A percentile compares a stretch with the other conserved stretches of the same genome.
These are phyloP conservation scores for Chondrus crispus DNA, from an alignment of 23 red algal genomes.

Conservation along the genomic window DNA sequence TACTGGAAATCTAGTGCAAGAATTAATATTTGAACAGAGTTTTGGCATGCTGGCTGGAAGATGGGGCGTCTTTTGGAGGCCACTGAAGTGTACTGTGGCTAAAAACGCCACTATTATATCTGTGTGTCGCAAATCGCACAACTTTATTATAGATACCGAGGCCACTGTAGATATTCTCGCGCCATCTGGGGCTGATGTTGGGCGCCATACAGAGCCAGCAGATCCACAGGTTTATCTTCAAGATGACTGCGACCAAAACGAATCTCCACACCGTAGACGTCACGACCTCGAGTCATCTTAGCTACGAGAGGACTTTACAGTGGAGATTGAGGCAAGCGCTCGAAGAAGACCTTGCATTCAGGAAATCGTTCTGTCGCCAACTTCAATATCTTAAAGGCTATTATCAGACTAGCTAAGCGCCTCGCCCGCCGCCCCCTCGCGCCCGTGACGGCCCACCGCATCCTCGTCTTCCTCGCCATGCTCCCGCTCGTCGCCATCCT, in stretches of 20 bases:
- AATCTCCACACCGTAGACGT: background rate
- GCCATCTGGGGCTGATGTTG: constrained; percentile 7
- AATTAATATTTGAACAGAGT: constrained; percentile 17
- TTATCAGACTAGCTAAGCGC: too few species aligned
- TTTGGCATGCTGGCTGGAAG: constrained; percentile 8
- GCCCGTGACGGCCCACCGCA: too few species aligned
- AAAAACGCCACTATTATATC: constrained; percentile 10
- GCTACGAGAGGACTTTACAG: constrained; percentile 1
- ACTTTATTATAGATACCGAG: background rate
- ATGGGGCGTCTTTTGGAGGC: background rate
- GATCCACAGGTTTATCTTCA: background rate
- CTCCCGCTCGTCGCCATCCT: too few species aligned
- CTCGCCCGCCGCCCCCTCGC: too few species aligned
- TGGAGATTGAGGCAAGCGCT: background rate
- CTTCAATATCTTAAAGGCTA: too few species aligned
- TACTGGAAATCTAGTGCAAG: background rate
- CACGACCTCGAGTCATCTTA: background rate
- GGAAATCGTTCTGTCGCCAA: too few species aligned
- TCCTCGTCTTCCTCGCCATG: too few species aligned
- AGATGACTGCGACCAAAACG: constrained; percentile 4
- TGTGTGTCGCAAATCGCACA: background rate
- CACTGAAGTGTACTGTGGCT: constrained; percentile 7
- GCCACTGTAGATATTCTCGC: background rate
- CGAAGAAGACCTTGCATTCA: background rate
- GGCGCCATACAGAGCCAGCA: background rate